Base-by-base conservation (phyloP, 805 yeast species). In the Saccharomycopsis capsularis region DNA sequence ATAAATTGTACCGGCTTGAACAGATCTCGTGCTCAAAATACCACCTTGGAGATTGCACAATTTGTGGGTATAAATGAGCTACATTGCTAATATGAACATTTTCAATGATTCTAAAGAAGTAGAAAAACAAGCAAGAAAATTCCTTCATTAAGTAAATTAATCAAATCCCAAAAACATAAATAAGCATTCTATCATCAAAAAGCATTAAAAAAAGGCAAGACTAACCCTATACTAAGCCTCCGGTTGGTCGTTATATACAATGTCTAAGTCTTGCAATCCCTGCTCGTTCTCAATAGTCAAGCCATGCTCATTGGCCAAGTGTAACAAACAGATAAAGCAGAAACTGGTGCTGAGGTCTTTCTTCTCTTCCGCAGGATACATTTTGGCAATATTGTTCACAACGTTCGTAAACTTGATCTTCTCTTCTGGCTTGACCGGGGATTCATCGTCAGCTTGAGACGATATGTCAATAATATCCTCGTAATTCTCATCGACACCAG, bases 221-320 rank as follows among this genome's bases (percentile, higher is more conserved):
- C n/a, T n/a, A n/a, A n/a, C n/a, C n/a, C n/a, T n/a, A n/a, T n/a
- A n/a, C n/a, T n/a, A n/a, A n/a, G n/a, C n/a, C n/a, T n/a, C 38
- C 18, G 38, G 18, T 34, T 34, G 19, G n/a, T 40, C 45, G 35
- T 48, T 37, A 40, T 52, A 52, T 15, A 48, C 36, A 22, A 52
- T 49, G n/a, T 46, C 42, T 13, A 52, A 40, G 37, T 52, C 55
- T 22, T 42, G 44, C 30, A 41, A 52, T 23, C 43, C 51, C 11
- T 46, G 37, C 4, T 68, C 74, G 52, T 76, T 75, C 16, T 70
- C 67, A 5, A 88, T 73, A 4, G 68, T 60, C 27, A 88, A 68
- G 1, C 90, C 91, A 59, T 85, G 81, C 62, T 88, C 96, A 60
- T 89, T 88, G 13, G 95, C 95, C 55, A 88, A 68, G 65, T 88